phyloP scores from a whole-genome alignment of 2,329 filamentous ascomycete species.

The Gaeumannomyces sp. region DNA sequence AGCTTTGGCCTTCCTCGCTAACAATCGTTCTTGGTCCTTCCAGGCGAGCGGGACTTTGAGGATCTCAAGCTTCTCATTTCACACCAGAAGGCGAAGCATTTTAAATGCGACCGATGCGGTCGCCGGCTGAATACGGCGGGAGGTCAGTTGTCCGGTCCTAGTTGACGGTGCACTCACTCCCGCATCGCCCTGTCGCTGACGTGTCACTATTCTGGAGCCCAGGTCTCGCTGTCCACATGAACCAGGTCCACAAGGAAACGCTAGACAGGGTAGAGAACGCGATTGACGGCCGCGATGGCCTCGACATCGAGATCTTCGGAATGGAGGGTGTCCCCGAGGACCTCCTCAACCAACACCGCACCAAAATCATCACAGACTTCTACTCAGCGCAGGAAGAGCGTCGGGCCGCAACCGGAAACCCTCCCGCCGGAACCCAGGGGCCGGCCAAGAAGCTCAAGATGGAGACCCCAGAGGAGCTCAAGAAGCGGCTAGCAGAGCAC shows the following conservation, averaged over 20 bases:
- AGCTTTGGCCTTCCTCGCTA: conserved; percentile 4
- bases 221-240: conserved; percentile 96
- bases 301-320: conserved; percentile 94
- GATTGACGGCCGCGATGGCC: conserved; percentile 73
- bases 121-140: conserved; percentile 89
- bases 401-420: conserved; percentile 76
- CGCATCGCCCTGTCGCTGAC: not conserved
- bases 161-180: not conserved
- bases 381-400: conserved; percentile 81
- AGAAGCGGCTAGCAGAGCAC: conserved; percentile 72
- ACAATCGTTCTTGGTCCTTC: not conserved
- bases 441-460: conserved; percentile 66
- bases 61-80: conserved; percentile 94
- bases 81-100: conserved; percentile 99
- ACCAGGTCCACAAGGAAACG: conserved; percentile 95
- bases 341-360: conserved; percentile 73
- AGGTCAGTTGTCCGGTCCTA: conserved; percentile 50
- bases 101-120: conserved; percentile 90
- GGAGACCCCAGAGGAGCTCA: conserved; percentile 70
- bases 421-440: conserved; percentile 51
- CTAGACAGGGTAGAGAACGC: conserved; percentile 87
- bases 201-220: conserved; percentile 1
- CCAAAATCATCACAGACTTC: conserved; percentile 78
- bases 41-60: conserved; percentile 90
- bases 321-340: conserved; percentile 96